Evolutionary conservation across 2,329 filamentous ascomycete genomes (phyloP), one percentile per base, ranked within the genome.

Genomic region (Penicillium sp.): DNA sequence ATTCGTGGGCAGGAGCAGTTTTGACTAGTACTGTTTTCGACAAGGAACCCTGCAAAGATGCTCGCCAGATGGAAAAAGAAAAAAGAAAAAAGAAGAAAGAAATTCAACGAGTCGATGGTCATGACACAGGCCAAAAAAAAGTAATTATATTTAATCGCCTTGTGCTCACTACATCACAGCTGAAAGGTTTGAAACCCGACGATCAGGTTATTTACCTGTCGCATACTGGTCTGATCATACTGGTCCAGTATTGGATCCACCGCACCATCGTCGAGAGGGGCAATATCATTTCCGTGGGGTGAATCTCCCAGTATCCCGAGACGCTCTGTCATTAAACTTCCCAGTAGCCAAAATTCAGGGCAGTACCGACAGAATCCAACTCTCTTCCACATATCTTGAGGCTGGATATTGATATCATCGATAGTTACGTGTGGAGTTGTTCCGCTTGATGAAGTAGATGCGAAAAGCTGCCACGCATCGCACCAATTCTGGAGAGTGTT

Each of bases 211-310:
- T 78, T 78, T 11, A 78, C 71, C 57, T 79, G 76, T 6, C 71
- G 70, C 76, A 78, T 77, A 58, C 76, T 78, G 0, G 76, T 78
- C 57, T 79, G 74, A 58, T 78, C 76, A 61, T 76, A 78, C 60
- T 75, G 68, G 38, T 70, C 66, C 33, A 77, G 59, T 19, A 77
- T 73, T 7, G 73, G 71, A 52, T 75, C 71, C 26, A 65, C 25
- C 0, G 62, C 58, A 1, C 65, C 59, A 37, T 66, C 55, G 7
- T 58, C 58, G 33, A 60, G 37, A 22, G 51, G 49, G 6, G 45
- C 51, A 22, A 58, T 14, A 8, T 59, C 59, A 51, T 45, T 58
- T 10, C 51, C 60, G 10, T 30, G 52, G 22, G 42, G 38, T 2
- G 60, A 58, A 7, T 54, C 26, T 8, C 61, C 63, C 8, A 60